A percentile compares a stretch with the other conserved stretches of the same genome.
Conservation (phyloP, 2,329 filamentous ascomycete species). For the Pyrenochaeta sp. region DNA sequence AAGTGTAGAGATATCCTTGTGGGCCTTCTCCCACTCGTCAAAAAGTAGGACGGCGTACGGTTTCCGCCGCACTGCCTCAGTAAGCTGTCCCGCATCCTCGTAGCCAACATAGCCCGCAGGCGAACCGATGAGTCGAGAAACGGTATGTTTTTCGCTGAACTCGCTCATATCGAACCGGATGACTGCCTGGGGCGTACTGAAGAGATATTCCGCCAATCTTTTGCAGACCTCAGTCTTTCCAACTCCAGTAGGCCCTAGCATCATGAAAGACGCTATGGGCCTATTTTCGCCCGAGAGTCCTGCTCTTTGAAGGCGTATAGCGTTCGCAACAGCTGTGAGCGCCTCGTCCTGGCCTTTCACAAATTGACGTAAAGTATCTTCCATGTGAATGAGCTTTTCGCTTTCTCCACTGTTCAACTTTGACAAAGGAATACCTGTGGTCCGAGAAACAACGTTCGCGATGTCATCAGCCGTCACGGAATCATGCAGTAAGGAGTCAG, state of each 20-base stretch:
- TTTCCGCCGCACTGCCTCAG: conserved; percentile 92
- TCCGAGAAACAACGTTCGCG: conserved; percentile 85
- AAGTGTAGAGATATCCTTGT: conserved; percentile 90
- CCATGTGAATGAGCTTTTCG: conserved; percentile 95
- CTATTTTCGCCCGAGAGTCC: conserved; percentile 91
- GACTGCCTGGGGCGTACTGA: conserved; percentile 89
- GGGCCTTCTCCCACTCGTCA: conserved; percentile 97
- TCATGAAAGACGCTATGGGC: conserved; percentile 95
- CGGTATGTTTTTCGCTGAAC: conserved; percentile 96
- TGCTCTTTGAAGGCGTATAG: conserved; percentile 91
- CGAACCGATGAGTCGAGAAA: conserved; percentile 89
- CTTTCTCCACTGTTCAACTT: conserved; percentile 94
- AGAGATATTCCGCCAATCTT: conserved; percentile 91
- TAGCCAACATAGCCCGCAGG: conserved; percentile 97
- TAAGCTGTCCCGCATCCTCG: conserved; percentile 94
- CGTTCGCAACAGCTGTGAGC: conserved; percentile 87
- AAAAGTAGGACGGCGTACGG: conserved; percentile 95
- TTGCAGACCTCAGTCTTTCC: conserved; percentile 98
- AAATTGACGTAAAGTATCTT: conserved; percentile 82
- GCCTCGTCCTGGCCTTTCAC: conserved; percentile 96
- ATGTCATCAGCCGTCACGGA: conserved; percentile 97
- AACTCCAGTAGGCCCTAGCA: conserved; percentile 94
- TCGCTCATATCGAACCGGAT: conserved; percentile 98
- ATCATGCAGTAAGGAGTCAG: conserved; percentile 81
- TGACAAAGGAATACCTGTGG: conserved; percentile 90